Conservation (phyloP, 2,329 filamentous ascomycete species). For the Phaeoacremonium minimum region DNA sequence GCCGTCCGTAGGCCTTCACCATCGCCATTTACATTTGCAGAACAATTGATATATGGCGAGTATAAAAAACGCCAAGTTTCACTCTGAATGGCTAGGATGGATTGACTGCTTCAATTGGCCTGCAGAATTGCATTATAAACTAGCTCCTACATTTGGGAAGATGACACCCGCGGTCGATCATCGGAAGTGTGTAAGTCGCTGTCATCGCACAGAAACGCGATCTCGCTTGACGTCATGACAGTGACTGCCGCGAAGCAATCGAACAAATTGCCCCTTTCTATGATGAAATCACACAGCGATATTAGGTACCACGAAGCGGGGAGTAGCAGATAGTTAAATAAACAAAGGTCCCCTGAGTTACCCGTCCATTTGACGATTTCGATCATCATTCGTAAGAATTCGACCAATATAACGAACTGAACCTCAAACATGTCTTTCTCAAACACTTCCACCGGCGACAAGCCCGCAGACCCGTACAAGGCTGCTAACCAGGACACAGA, state of each 20-base stretch:
- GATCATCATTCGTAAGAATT: neutral
- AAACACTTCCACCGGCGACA: conserved; percentile 57
- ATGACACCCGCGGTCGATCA: too few species aligned
- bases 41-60: too few species aligned
- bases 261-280: too few species aligned
- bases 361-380: neutral
- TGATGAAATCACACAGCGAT: neutral
- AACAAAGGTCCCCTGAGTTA: neutral
- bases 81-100: too few species aligned
- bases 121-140: too few species aligned
- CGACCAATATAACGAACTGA: neutral
- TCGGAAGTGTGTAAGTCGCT: neutral
- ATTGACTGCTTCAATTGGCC: too few species aligned
- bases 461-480: conserved; percentile 73
- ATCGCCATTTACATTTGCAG: too few species aligned
- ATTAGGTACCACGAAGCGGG: too few species aligned
- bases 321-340: neutral
- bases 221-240: neutral
- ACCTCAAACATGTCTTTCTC: conserved; percentile 31
- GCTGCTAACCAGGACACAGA: conserved; percentile 63
- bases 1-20: too few species aligned
- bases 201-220: neutral
- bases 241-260: too few species aligned
- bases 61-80: too few species aligned
- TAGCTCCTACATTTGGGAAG: too few species aligned